Conservation (phyloP, 2,329 filamentous ascomycete species). For the Trichoderma koningiopsis region DNA sequence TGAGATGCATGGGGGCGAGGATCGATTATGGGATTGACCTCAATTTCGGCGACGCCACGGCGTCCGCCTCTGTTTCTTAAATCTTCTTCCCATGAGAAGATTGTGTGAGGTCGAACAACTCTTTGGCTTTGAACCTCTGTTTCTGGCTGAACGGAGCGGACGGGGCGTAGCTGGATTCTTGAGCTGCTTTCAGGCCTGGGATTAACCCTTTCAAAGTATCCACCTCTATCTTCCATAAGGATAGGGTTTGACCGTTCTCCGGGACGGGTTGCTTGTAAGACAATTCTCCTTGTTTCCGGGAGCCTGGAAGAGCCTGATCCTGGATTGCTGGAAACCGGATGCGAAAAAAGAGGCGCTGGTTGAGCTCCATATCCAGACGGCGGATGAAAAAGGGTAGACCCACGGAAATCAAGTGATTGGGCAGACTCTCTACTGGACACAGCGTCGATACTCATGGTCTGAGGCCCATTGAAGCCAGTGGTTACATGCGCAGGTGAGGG, state of each 20-base stretch:
- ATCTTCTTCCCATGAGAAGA: slow-evolving; percentile 31
- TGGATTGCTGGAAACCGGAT: slow-evolving; percentile 26
- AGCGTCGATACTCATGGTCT: slow-evolving; percentile 12
- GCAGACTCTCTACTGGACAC: slow-evolving; percentile 20
- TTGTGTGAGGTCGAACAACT: slow-evolving; percentile 25
- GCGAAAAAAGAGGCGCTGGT: slow-evolving; percentile 6
- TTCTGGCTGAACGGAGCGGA: slow-evolving; percentile 9
- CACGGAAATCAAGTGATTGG: slow-evolving; percentile 16
- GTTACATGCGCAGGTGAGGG: background rate
- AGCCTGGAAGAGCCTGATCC: slow-evolving; percentile 29
- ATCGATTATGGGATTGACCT: slow-evolving; percentile 30
- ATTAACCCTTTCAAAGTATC: slow-evolving; percentile 42
- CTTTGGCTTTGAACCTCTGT: slow-evolving; percentile 1
- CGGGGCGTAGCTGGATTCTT: slow-evolving; percentile 22
- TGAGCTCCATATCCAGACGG: slow-evolving; percentile 6
- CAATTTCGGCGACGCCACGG: slow-evolving; percentile 29
- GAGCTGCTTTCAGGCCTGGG: slow-evolving; percentile 2
- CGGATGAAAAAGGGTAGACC: background rate
- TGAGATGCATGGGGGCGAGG: slow-evolving; percentile 22
- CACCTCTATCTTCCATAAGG: slow-evolving; percentile 45
- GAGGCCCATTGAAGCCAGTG: background rate
- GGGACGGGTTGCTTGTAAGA: slow-evolving; percentile 37
- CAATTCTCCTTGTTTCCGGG: slow-evolving; percentile 34
- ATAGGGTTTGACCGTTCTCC: slow-evolving; percentile 40
- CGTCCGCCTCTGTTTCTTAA: slow-evolving; percentile 28